A percentile compares a stretch with the other conserved stretches of the same genome.
phyloP scores from a whole-genome alignment of 768 basidiomycete species.

The Trametes gibbosa region DNA sequence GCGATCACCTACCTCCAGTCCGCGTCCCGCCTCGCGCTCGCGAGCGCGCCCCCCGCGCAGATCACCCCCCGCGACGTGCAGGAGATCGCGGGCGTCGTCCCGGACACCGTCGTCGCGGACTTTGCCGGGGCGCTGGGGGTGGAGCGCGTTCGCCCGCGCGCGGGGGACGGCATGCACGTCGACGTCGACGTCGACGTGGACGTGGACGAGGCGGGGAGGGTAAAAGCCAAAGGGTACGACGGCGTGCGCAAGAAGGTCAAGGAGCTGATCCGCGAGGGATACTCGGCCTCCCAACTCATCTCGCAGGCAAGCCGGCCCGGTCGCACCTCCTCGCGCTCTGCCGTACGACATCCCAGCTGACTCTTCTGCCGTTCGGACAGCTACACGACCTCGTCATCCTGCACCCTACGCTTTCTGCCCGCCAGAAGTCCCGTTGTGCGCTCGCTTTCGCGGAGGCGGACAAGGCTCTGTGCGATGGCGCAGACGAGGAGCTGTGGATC shows the following conservation, averaged over 20 bases:
- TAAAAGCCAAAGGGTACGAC: constrained; percentile 46
- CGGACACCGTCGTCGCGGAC: constrained; percentile 62
- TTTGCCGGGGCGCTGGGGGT: constrained; percentile 75
- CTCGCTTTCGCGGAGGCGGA: constrained; percentile 92
- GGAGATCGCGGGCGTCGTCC: constrained; percentile 96
- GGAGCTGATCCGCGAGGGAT: constrained; percentile 80
- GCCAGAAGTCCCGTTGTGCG: constrained; percentile 78
- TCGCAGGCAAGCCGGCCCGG: constrained; percentile 60
- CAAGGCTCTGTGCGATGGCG: constrained; percentile 93
- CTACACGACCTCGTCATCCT: constrained; percentile 85
- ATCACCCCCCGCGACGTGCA: constrained; percentile 82
- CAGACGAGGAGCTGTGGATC: constrained; percentile 95
- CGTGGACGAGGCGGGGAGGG: constrained; percentile 31
- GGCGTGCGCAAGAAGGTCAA: constrained; percentile 70
- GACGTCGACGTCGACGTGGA: constrained; percentile 55
- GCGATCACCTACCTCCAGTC: constrained; percentile 98
- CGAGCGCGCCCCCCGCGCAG: constrained; percentile 65
- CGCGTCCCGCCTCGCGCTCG: constrained; percentile 81
- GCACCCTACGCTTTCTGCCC: constrained; percentile 77
- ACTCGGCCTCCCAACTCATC: constrained; percentile 86
- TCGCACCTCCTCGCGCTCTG: constrained; percentile 24
- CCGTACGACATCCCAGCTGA: too few relatives aligned
- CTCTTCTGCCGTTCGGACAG: constrained; percentile 39
- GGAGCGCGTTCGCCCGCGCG: constrained; percentile 44
- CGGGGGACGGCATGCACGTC: constrained; percentile 45